Conservation (phyloP, 352 stramenopile species). For the Lagenidium giganteum region DNA sequence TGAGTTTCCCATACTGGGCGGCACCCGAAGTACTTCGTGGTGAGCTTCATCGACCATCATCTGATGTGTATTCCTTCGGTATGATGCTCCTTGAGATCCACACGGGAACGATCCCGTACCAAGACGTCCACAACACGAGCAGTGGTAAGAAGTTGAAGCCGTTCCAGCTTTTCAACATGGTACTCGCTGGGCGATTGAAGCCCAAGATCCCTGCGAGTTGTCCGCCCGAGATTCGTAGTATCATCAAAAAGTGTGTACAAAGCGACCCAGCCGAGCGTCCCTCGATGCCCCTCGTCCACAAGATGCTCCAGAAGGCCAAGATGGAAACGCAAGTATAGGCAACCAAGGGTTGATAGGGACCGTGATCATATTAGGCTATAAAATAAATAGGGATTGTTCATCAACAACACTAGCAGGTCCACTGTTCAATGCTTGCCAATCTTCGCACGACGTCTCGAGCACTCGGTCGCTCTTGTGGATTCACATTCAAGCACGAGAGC, state of each 20-base stretch:
- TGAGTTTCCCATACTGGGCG: slow-evolving; percentile 18
- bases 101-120: slow-evolving; percentile 18
- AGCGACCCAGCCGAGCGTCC: slow-evolving; percentile 7
- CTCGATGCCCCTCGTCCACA: slow-evolving; percentile 17
- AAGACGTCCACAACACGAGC: slow-evolving; percentile 18
- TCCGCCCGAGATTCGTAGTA: slow-evolving; percentile 11
- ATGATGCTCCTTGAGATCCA: slow-evolving; percentile 31
- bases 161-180: slow-evolving; percentile 26
- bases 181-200: slow-evolving; percentile 16
- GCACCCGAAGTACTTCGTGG: slow-evolving; percentile 22
- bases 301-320: slow-evolving; percentile 16
- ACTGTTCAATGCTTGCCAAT: no score
- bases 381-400: no score
- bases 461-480: slow-evolving; percentile 5
- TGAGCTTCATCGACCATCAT: slow-evolving; percentile 13
- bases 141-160: slow-evolving; percentile 17
- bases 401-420: no score
- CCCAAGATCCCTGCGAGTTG: slow-evolving; percentile 10
- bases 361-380: no score
- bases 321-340: slow-evolving; percentile 9
- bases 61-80: slow-evolving; percentile 24
- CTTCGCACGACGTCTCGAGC: slow-evolving; percentile 14
- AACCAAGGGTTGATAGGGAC: no score
- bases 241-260: slow-evolving; percentile 14
- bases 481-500: slow-evolving; percentile 6